phyloP scores from a whole-genome alignment of 495 filamentous ascomycete genomes.

The Chaetomium tenue region DNA sequence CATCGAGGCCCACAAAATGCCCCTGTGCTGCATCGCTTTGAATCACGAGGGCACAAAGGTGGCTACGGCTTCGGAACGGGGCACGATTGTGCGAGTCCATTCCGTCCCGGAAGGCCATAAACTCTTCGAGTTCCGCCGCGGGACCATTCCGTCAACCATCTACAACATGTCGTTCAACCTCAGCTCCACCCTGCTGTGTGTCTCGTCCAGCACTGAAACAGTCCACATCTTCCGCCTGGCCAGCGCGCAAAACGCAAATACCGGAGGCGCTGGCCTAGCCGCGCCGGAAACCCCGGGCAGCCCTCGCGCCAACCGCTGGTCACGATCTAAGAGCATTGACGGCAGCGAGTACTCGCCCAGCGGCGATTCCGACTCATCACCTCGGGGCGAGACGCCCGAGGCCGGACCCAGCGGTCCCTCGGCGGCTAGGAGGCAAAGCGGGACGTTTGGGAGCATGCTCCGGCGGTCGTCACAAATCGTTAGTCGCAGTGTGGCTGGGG shows the following conservation, averaged over 20 bases:
- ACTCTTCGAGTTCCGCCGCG: constrained; percentile 90
- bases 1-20: constrained; percentile 90
- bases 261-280: constrained; percentile 2
- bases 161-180: constrained; percentile 99
- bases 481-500: constrained; percentile 82
- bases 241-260: constrained; percentile 21
- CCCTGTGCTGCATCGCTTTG: constrained; percentile 80
- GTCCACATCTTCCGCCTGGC: constrained; percentile 90
- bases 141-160: constrained; percentile 89
- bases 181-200: constrained; percentile 86
- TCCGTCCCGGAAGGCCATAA: constrained; percentile 84
- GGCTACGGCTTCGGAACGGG: constrained; percentile 94
- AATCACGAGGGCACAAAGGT: constrained; percentile 92
- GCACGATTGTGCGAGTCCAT: constrained; percentile 95
- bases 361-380: constrained; percentile 40
- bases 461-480: constrained; percentile 96
- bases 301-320: constrained; percentile 48
- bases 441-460: constrained; percentile 81
- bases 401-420: constrained; percentile 21
- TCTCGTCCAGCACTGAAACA: constrained; percentile 93
- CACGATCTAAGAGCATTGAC: constrained; percentile 49
- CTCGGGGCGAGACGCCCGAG: constrained; percentile 43
- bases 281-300: constrained; percentile 34
- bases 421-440: constrained; percentile 50
- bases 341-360: constrained; percentile 47